Conservation (phyloP, 2,329 filamentous ascomycete genomes). For the Arthrobotrys conoides region DNA sequence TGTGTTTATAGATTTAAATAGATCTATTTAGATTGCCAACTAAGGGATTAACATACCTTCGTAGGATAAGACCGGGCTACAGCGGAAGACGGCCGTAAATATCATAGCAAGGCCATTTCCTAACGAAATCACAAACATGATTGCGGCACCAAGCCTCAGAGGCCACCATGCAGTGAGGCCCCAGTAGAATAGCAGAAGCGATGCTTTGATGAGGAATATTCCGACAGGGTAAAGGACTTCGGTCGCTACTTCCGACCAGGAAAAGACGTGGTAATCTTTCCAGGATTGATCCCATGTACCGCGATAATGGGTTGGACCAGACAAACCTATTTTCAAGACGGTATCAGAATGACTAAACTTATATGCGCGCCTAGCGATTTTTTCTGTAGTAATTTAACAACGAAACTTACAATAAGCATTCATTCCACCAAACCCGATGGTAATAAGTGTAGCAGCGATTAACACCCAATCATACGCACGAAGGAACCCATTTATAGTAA, state of each 20-base stretch:
- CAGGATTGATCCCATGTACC: slow-evolving; percentile 32
- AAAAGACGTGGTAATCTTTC: slow-evolving; percentile 19
- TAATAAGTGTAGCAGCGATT: slow-evolving; percentile 22
- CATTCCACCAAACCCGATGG: slow-evolving; percentile 35
- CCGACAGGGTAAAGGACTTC: slow-evolving; percentile 39
- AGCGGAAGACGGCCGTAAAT: slow-evolving; percentile 35
- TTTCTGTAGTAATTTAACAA: too few species aligned
- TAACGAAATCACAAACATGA: slow-evolving; percentile 27
- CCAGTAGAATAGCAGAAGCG: slow-evolving; percentile 44
- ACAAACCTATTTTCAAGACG: slow-evolving; percentile 1
- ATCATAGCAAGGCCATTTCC: slow-evolving; percentile 39
- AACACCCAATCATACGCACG: slow-evolving; percentile 28
- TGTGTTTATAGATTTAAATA: too few species aligned
- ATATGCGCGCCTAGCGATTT: too few species aligned
- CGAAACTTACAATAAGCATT: slow-evolving; percentile 25
- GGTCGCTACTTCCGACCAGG: slow-evolving; percentile 18
- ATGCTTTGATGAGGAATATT: slow-evolving; percentile 41
- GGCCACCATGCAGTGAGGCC: slow-evolving; percentile 42
- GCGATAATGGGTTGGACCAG: slow-evolving; percentile 37
- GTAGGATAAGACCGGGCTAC: slow-evolving; percentile 20
- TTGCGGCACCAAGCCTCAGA: slow-evolving; percentile 23
- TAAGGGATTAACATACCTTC: slow-evolving; percentile 15
- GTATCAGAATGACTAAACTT: too few species aligned
- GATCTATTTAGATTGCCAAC: neutral
- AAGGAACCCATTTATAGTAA: slow-evolving; percentile 33